phyloP scores from a whole-genome alignment of 2,329 filamentous ascomycete genomes.

The Sporothrix pallida region DNA sequence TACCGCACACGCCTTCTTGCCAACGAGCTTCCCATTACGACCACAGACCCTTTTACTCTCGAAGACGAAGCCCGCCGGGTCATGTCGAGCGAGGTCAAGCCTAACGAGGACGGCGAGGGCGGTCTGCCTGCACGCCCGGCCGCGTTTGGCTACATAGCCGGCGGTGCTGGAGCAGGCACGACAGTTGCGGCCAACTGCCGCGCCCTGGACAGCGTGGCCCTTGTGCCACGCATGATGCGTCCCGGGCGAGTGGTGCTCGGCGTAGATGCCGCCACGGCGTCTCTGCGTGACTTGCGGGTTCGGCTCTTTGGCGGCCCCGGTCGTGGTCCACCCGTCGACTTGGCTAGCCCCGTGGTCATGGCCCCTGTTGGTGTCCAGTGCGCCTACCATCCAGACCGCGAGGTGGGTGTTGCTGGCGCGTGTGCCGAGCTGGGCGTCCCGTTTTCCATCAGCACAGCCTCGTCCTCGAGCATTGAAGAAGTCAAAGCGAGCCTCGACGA shows the following conservation, averaged over 20 bases:
- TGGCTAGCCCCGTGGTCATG: conserved; percentile 61
- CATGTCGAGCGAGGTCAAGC: conserved; percentile 51
- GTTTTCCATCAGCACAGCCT: conserved; percentile 70
- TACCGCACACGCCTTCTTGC: conserved; percentile 59
- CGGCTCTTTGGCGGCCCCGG: conserved; percentile 54
- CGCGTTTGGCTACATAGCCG: conserved; percentile 64
- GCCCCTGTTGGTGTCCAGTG: conserved; percentile 73
- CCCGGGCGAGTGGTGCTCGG: conserved; percentile 39
- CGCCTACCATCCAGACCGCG: conserved; percentile 69
- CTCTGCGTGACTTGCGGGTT: conserved; percentile 55
- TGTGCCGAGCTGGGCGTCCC: conserved; percentile 66
- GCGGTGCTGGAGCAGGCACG: conserved; percentile 65
- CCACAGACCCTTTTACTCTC: conserved; percentile 63
- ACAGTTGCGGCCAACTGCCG: conserved; percentile 66
- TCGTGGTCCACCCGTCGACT: conserved; percentile 15
- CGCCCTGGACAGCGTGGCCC: conserved; percentile 60
- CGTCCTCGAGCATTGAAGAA: conserved; percentile 68
- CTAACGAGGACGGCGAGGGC: not conserved
- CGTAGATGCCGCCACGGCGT: conserved; percentile 33
- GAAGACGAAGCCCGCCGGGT: conserved; percentile 59
- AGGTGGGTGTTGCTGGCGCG: conserved; percentile 67
- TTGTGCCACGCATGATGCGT: conserved; percentile 59
- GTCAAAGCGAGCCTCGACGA: conserved; percentile 62
- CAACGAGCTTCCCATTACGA: conserved; percentile 57
- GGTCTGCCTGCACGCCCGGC: not conserved